Conservation (phyloP, 2,329 filamentous ascomycete species). For the Aureobasidium melanogenum region DNA sequence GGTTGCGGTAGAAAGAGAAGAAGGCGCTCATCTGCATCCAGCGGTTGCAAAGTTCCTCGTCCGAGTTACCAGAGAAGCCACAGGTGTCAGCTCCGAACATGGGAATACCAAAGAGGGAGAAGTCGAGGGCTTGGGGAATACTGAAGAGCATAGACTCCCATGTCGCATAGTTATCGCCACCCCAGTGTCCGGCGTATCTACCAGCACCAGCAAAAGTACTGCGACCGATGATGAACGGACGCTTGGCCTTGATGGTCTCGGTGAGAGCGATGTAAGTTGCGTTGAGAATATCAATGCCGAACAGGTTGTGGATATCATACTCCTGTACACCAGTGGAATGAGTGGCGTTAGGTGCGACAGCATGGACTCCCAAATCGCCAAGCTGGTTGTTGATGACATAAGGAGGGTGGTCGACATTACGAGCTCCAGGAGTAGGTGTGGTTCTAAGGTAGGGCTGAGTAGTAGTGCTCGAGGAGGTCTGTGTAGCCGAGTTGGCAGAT, state of each 20-base stretch:
- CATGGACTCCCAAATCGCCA: conserved; percentile 63
- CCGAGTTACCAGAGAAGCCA: conserved; percentile 59
- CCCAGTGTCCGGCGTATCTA: conserved; percentile 72
- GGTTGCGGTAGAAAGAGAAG: conserved; percentile 69
- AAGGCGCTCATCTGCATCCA: conserved; percentile 69
- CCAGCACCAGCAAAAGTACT: conserved; percentile 73
- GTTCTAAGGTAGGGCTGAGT: conserved; percentile 44
- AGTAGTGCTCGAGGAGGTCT: conserved; percentile 20
- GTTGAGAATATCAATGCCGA: conserved; percentile 54
- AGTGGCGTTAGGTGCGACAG: conserved; percentile 67
- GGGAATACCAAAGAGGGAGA: conserved; percentile 64
- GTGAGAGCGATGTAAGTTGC: conserved; percentile 67
- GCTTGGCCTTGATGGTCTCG: conserved; percentile 54
- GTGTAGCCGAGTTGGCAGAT: conserved; percentile 20
- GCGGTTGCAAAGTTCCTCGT: conserved; percentile 61
- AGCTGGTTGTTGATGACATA: conserved; percentile 68
- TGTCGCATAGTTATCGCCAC: conserved; percentile 57
- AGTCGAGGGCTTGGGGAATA: conserved; percentile 69
- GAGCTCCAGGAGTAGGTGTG: conserved; percentile 52
- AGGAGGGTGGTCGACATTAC: conserved; percentile 64
- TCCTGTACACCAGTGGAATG: conserved; percentile 61
- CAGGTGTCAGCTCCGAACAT: conserved; percentile 67
- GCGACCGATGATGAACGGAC: conserved; percentile 77
- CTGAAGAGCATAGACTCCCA: conserved; percentile 69
- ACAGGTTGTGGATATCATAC: conserved; percentile 80